Evolutionary conservation across 371 early-diverging fungal species (phyloP), one percentile per base, ranked within the genome.

Genomic region (Cokeromyces recurvatus): DNA sequence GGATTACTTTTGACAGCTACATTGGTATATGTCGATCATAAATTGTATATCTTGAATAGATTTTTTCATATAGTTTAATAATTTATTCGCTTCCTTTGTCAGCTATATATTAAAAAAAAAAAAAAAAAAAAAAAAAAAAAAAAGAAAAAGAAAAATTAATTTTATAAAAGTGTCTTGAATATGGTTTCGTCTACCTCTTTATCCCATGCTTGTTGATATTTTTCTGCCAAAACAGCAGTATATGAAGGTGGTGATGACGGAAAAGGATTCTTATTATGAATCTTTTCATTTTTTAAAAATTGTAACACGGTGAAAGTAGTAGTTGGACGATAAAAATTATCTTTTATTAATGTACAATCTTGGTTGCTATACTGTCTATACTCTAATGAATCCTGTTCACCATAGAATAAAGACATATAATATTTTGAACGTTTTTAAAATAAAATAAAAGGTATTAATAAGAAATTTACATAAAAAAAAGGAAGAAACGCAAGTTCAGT

Each of bases 211-310:
- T 49, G 43, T 32, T 48, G 40, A 35, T 43, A 38, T 20, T 57
- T 57, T 20, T 57, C 58, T 22, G 53, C 48, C 21, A 57, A 32
- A 1, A 48, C 58, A 15, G 43, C 34, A 27, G 53, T 52, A 38
- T 57, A 57, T 3, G 58, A 57, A 11, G 58, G 58, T 37, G 58
- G 58, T 25, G 29, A 11, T 29, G 29, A 11, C 29, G 11, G 29
- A 11, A 11, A 29, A 29, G 11, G 11, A 11, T 29, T 8, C 8
- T 29, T 29, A 8, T 29, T 11, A 29, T 29, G 29, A n/a, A n/a
- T n/a, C n/a, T n/a, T n/a, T n/a, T n/a, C n/a, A n/a, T n/a, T n/a
- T n/a, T n/a, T n/a, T n/a, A n/a, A n/a, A n/a, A n/a, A n/a, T n/a
- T n/a, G n/a, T n/a, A n/a, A n/a, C n/a, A n/a, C n/a, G n/a, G n/a